phyloP scores from a whole-genome alignment of 164 flowering plant genomes.

The Nymphaea colorata region DNA sequence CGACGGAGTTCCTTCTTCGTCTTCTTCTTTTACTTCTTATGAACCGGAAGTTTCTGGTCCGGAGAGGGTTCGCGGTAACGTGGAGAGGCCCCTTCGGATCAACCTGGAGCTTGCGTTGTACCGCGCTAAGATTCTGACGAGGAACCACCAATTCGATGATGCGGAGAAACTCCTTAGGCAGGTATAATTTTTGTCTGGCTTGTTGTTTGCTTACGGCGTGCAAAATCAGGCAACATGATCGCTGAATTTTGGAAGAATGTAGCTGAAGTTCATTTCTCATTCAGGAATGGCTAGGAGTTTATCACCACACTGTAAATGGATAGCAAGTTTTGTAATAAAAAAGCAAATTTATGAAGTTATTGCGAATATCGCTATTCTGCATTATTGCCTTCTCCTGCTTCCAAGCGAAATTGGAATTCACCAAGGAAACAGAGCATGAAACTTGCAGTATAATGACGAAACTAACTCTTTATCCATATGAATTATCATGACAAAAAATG shows the following conservation, averaged over 20 bases:
- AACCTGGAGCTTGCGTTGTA: conserved; percentile 84
- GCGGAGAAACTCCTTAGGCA: conserved; percentile 51
- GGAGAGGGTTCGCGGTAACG: conserved; percentile 25
- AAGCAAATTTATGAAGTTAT: no score
- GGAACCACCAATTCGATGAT: conserved; percentile 43
- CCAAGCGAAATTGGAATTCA: no score
- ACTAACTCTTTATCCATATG: no score
- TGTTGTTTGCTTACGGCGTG: not conserved
- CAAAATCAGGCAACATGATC: not conserved
- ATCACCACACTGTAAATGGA: no score
- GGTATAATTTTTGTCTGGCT: conserved; percentile 19
- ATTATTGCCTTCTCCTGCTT: no score
- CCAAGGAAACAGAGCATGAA: no score
- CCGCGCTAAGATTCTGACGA: conserved; percentile 50
- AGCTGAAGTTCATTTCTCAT: no score
- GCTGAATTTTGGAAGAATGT: not conserved
- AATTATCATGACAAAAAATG: no score
- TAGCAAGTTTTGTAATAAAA: no score
- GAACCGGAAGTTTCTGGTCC: conserved; percentile 63
- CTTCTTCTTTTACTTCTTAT: conserved; percentile 31
- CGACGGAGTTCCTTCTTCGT: conserved; percentile 2
- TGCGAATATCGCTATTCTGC: no score
- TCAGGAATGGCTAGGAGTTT: no score
- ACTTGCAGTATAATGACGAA: no score
- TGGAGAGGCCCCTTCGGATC: conserved; percentile 48